phyloP scores from a whole-genome alignment of 768 basidiomycete genomes.

The Cubamyces sp. region DNA sequence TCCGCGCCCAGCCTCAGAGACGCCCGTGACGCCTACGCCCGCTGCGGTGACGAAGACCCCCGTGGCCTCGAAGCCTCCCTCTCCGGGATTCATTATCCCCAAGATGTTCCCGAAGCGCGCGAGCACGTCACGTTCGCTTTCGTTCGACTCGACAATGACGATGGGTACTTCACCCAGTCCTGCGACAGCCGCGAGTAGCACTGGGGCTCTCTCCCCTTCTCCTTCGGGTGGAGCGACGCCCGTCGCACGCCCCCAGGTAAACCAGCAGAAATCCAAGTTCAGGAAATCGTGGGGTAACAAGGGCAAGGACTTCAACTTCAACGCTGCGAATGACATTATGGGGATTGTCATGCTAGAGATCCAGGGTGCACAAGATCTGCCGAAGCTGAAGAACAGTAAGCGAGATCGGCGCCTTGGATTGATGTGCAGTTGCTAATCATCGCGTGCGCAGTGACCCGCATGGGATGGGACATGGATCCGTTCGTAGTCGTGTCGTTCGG shows the following conservation, averaged over 20 bases:
- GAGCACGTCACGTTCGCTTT: constrained; percentile 36
- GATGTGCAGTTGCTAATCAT: neutral
- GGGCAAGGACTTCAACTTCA: constrained; percentile 59
- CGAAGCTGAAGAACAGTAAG: constrained; percentile 85
- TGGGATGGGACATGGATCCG: constrained; percentile 96
- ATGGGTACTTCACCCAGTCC: constrained; percentile 4
- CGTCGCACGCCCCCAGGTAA: constrained; percentile 23
- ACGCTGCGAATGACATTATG: constrained; percentile 77
- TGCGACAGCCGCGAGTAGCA: constrained; percentile 24
- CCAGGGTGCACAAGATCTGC: constrained; percentile 79
- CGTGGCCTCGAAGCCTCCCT: constrained; percentile 30
- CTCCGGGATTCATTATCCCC: constrained; percentile 34
- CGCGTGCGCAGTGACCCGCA: constrained; percentile 66
- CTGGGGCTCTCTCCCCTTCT: constrained; percentile 16
- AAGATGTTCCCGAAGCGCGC: constrained; percentile 42
- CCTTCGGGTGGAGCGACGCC: constrained; percentile 29
- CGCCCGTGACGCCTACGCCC: constrained; percentile 29
- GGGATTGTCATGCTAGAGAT: constrained; percentile 98
- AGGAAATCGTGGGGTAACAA: constrained; percentile 45
- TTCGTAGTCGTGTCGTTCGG: constrained; percentile 96
- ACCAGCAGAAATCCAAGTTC: constrained; percentile 42
- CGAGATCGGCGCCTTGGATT: constrained; percentile 22
- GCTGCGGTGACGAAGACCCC: constrained; percentile 32
- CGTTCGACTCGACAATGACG: constrained; percentile 32
- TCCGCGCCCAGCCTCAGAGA: constrained; percentile 26